These are phyloP conservation scores for Termitomyces sp. DNA, from an alignment of 768 basidiomycete species.

Conservation along the genomic window DNA sequence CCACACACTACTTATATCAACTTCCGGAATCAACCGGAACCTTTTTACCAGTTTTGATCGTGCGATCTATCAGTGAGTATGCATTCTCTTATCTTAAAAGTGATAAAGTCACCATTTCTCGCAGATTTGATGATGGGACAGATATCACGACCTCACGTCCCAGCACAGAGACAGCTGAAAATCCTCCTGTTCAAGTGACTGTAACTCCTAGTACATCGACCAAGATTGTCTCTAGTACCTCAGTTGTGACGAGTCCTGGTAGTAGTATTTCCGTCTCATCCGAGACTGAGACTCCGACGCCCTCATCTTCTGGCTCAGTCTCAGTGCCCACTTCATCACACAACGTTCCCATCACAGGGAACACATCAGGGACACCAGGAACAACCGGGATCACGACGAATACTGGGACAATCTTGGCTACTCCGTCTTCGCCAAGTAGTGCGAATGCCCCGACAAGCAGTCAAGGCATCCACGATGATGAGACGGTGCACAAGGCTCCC, in stretches of 20 bases:
- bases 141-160: background rate
- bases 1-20: slow-evolving; percentile 26
- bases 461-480: background rate
- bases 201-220: background rate
- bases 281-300: background rate
- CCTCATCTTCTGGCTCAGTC: background rate
- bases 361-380: background rate
- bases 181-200: background rate
- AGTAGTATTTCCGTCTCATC: background rate
- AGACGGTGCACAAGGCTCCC: background rate
- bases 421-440: background rate
- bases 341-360: too few relatives aligned
- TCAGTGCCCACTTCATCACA: background rate
- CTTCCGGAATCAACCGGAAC: slow-evolving; percentile 20
- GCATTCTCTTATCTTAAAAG: background rate
- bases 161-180: background rate
- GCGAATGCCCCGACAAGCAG: background rate
- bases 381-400: too few relatives aligned
- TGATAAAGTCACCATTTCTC: background rate
- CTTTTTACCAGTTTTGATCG: slow-evolving; percentile 36
- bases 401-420: background rate
- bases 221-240: background rate
- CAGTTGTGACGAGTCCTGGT: background rate
- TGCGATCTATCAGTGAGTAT: slow-evolving; percentile 36
- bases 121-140: background rate